These are phyloP conservation scores for Casuarina cunninghamiana DNA, from an alignment of 306 rosid species.

Conservation along the genomic window DNA sequence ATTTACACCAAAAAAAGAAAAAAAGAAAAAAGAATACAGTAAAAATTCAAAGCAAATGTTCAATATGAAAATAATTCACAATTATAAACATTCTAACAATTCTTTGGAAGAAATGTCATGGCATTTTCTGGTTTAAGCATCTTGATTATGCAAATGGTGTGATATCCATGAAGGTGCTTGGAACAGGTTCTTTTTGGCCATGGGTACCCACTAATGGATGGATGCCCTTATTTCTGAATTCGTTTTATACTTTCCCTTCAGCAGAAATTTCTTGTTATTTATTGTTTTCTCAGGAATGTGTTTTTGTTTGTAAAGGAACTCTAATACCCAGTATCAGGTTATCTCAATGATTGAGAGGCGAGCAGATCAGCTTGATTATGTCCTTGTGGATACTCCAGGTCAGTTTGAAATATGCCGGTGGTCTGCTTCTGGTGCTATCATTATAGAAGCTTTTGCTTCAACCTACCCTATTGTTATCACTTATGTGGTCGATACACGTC, in stretches of 20 bases:
- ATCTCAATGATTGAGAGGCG: conserved; percentile 75
- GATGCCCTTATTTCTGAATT: neutral
- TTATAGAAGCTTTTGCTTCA: conserved; percentile 98
- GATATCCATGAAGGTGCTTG: neutral
- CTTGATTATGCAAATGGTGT: neutral
- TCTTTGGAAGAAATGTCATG: neutral
- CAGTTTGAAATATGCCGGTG: conserved; percentile 97
- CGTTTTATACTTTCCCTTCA: neutral
- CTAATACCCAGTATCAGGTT: conserved; percentile 54
- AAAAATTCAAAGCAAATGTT: too few species aligned
- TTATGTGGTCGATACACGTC: conserved; percentile 87
- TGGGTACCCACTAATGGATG: neutral
- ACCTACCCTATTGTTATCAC: conserved; percentile 88
- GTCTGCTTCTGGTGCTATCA: conserved; percentile 97
- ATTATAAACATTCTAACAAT: neutral
- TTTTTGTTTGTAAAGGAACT: conserved; percentile 5
- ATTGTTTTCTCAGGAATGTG: conserved; percentile 13
- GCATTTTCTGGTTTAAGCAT: neutral
- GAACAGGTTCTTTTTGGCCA: neutral
- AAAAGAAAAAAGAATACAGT: too few species aligned
- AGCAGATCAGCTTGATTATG: conserved; percentile 92
- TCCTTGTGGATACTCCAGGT: conserved; percentile 92
- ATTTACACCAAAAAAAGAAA: too few species aligned
- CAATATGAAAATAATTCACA: too few species aligned
- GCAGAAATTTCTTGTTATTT: neutral